Conservation (phyloP, 108 stramenopile species). For the Cyclotella baltica region DNA sequence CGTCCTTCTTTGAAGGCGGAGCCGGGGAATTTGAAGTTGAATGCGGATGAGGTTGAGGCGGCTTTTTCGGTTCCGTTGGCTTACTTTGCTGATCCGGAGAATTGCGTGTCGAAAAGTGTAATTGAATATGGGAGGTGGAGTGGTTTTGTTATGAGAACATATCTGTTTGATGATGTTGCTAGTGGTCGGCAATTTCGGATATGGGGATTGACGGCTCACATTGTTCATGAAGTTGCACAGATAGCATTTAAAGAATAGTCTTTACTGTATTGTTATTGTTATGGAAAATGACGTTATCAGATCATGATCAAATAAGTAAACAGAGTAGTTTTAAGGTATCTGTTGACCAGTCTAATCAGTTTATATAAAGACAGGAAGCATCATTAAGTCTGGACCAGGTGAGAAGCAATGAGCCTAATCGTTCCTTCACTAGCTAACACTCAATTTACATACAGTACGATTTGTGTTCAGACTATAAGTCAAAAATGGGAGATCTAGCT, state of each 20-base stretch:
- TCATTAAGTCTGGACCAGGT: too few relatives aligned
- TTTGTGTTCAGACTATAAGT: too few relatives aligned
- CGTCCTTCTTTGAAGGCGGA: conserved; percentile 37
- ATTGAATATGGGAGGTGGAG: conserved; percentile 49
- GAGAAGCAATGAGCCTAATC: too few relatives aligned
- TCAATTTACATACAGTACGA: too few relatives aligned
- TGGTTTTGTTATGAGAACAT: conserved; percentile 64
- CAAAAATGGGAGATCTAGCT: neutral
- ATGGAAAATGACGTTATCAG: too few relatives aligned
- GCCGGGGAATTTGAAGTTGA: conserved; percentile 49
- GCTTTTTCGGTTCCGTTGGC: conserved; percentile 71
- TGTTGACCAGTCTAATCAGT: too few relatives aligned
- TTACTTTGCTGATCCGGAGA: conserved; percentile 49
- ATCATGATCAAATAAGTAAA: too few relatives aligned
- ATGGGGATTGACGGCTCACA: conserved; percentile 77
- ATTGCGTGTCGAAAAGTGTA: conserved; percentile 15
- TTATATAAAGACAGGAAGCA: too few relatives aligned
- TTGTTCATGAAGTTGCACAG: conserved; percentile 62
- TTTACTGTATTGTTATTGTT: neutral
- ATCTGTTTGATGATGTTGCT: conserved; percentile 38
- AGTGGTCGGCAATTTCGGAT: conserved; percentile 50
- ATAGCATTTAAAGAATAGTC: conserved; percentile 28
- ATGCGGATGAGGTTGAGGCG: conserved; percentile 66
- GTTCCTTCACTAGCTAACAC: too few relatives aligned
- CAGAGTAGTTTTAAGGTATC: too few relatives aligned